These are phyloP conservation scores for Pharnaceum exiguum DNA, from an alignment of 148 eudicot genomes.

Conservation along the genomic window DNA sequence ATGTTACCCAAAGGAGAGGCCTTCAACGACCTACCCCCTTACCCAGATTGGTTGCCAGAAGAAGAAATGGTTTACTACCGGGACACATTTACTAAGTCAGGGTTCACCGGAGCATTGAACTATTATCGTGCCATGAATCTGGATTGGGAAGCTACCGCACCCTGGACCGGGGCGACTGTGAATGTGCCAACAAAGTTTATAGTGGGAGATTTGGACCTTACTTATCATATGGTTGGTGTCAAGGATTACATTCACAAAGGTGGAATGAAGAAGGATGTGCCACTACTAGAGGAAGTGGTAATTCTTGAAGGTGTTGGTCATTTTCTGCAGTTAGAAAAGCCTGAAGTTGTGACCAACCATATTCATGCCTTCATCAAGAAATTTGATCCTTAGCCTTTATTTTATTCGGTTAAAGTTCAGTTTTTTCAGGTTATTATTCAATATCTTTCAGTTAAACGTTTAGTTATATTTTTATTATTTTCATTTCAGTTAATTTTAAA, in stretches of 20 bases:
- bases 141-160: conserved; percentile 42
- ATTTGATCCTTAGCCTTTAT: conserved; percentile 9
- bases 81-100: conserved; percentile 6
- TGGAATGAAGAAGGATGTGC: conserved; percentile 43
- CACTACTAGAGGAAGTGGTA: conserved; percentile 38
- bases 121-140: conserved; percentile 26
- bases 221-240: conserved; percentile 23
- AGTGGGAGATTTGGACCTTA: conserved; percentile 31
- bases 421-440: no score
- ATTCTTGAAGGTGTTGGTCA: conserved; percentile 42
- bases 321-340: conserved; percentile 40
- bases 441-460: no score
- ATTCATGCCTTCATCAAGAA: conserved; percentile 33
- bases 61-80: conserved; percentile 17
- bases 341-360: conserved; percentile 33
- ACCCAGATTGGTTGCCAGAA: conserved; percentile 36
- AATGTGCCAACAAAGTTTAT: conserved; percentile 41
- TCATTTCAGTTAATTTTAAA: no score
- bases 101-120: conserved; percentile 33
- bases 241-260: conserved; percentile 40
- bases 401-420: no score
- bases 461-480: no score
- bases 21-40: conserved; percentile 29
- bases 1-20: conserved; percentile 41
- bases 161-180: conserved; percentile 40